These are phyloP conservation scores for Debaryomycetaceae sp. DNA, from an alignment of 1,139 yeast species.

Conservation along the genomic window DNA sequence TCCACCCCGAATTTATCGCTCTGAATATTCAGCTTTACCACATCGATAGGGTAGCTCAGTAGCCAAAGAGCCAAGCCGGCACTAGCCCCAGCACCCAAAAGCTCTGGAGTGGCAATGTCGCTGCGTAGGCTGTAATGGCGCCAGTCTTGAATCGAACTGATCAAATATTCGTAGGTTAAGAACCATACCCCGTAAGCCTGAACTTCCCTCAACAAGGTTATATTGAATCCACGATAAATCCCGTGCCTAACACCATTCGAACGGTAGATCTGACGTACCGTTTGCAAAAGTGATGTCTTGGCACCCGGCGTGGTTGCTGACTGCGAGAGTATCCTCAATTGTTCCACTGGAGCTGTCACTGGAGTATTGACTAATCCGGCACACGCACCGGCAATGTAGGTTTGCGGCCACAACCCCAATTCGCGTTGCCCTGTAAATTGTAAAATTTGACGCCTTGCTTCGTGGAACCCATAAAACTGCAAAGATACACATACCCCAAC, in stretches of 20 bases:
- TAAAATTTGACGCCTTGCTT: slow-evolving; percentile 60
- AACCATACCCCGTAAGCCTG: slow-evolving; percentile 88
- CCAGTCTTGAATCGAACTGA: slow-evolving; percentile 34
- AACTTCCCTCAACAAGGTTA: slow-evolving; percentile 63
- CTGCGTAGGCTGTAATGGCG: slow-evolving; percentile 38
- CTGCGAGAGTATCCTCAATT: slow-evolving; percentile 66
- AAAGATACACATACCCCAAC: slow-evolving; percentile 74
- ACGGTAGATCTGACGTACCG: slow-evolving; percentile 40
- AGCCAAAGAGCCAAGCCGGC: slow-evolving; percentile 77
- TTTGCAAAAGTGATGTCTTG: slow-evolving; percentile 37
- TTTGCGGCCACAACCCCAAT: slow-evolving; percentile 55
- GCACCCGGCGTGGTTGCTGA: slow-evolving; percentile 38
- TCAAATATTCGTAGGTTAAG: slow-evolving; percentile 61
- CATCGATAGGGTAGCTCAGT: slow-evolving; percentile 67
- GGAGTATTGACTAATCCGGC: slow-evolving; percentile 79
- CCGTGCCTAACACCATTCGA: slow-evolving; percentile 48
- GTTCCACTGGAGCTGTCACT: slow-evolving; percentile 72
- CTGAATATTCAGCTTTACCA: slow-evolving; percentile 66
- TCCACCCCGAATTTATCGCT: slow-evolving; percentile 53
- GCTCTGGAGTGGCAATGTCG: slow-evolving; percentile 57
- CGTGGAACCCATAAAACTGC: slow-evolving; percentile 76
- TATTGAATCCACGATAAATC: slow-evolving; percentile 53
- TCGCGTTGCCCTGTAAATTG: slow-evolving; percentile 23
- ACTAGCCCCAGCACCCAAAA: slow-evolving; percentile 54
- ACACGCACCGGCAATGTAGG: slow-evolving; percentile 67